Conservation (phyloP, 75 land plant species). For the Selaginella moellendorffii region DNA sequence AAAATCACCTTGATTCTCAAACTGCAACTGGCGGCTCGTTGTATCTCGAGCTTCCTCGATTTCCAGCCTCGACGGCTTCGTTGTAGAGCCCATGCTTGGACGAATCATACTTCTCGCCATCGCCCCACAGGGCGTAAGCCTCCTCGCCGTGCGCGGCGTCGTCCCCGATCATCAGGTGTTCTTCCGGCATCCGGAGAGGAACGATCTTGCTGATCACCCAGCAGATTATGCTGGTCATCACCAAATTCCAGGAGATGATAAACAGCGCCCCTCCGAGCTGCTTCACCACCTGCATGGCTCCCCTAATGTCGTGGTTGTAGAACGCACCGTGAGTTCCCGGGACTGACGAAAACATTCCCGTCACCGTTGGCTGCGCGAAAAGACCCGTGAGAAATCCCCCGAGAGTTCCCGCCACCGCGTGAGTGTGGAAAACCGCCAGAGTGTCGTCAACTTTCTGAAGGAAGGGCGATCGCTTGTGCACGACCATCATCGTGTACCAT, state of each 20-base stretch:
- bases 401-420: slow-evolving; percentile 25
- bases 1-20: no score
- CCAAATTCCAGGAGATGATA: slow-evolving; percentile 24
- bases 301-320: slow-evolving; percentile 12
- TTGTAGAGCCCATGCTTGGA: slow-evolving; percentile 16
- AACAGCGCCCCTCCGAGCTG: slow-evolving; percentile 36
- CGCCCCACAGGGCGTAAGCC: slow-evolving; percentile 64
- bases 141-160: slow-evolving; percentile 81
- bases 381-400: slow-evolving; percentile 35
- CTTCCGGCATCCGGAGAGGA: slow-evolving; percentile 61
- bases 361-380: slow-evolving; percentile 26
- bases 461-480: slow-evolving; percentile 13
- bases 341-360: slow-evolving; percentile 14
- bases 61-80: neutral
- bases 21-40: no score
- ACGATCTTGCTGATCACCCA: slow-evolving; percentile 15
- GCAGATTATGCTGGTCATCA: slow-evolving; percentile 25
- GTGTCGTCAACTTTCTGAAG: slow-evolving; percentile 28
- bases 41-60: no score
- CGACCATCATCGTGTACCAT: slow-evolving; percentile 33
- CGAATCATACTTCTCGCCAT: slow-evolving; percentile 40
- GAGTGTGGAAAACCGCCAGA: slow-evolving; percentile 31
- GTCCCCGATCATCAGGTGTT: slow-evolving; percentile 48
- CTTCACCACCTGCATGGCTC: slow-evolving; percentile 29
- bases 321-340: slow-evolving; percentile 13